Conservation (phyloP, 257 asterid species). For the Anisodus tanguticus region DNA sequence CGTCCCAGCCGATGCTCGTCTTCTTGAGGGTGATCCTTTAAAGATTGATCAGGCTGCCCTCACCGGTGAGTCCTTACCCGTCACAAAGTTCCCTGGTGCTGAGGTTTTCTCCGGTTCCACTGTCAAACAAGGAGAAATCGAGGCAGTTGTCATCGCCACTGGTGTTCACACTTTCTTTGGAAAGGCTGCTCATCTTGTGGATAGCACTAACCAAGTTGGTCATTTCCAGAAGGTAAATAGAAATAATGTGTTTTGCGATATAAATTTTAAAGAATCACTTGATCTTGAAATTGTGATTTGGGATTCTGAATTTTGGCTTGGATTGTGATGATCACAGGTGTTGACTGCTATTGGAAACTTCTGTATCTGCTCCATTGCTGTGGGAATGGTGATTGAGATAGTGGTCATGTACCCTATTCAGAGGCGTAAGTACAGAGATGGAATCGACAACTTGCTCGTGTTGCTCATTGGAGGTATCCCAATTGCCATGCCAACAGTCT, state of each 20-base stretch:
- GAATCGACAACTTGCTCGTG: conserved; percentile 84
- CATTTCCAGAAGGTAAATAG: conserved; percentile 80
- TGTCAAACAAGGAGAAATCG: conserved; percentile 90
- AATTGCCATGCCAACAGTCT: conserved; percentile 92
- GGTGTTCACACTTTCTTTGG: conserved; percentile 98
- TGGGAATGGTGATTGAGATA: conserved; percentile 80
- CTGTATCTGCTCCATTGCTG: conserved; percentile 82
- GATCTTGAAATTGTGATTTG: background rate
- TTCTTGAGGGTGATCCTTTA: conserved; percentile 85
- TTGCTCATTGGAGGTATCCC: conserved; percentile 94
- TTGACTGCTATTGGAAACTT: conserved; percentile 89
- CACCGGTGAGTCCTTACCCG: conserved; percentile 90
- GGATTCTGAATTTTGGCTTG: background rate
- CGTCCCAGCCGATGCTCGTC: conserved; percentile 93
- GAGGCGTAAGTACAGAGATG: conserved; percentile 66
- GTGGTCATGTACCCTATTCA: conserved; percentile 87
- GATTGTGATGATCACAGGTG: conserved; percentile 48
- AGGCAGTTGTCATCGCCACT: conserved; percentile 89
- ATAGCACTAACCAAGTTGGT: conserved; percentile 90
- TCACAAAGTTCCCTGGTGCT: conserved; percentile 73
- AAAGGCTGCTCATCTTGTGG: conserved; percentile 96
- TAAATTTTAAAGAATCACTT: background rate
- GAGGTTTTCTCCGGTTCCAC: conserved; percentile 92
- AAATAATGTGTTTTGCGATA: background rate
- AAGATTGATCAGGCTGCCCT: conserved; percentile 89